Evolutionary conservation across 2,329 filamentous ascomycete genomes (phyloP), one percentile per base, ranked within the genome.

Genomic region (Microdochium paspali): DNA sequence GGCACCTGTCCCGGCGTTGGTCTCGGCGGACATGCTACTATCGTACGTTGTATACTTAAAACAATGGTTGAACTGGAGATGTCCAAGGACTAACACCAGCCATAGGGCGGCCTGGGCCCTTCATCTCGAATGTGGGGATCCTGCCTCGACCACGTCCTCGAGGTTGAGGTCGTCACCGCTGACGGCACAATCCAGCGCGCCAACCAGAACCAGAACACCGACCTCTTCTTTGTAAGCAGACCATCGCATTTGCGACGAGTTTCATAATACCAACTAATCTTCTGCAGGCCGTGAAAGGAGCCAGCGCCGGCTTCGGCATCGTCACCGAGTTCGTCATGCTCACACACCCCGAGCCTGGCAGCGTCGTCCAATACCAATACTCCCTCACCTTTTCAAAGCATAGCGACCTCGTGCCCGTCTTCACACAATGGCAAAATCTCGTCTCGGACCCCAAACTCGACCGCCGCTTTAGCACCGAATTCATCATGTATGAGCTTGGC

Each of bases 1-100:
- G 79, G 79, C 10, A 74, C 76, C 1, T 82, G 79, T 49, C 77
- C 78, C 0, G 71, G 71, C 5, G 77, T 82, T 10, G 78, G 78
- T 5, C 68, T 79, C 10, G 78, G 77, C 30, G 78, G 78, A 0
- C 77, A 82, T 54, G 71, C 76, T 3, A 79, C 76, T 2, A 74
- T 78, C 48, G 74, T 76, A 53, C 54, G 70, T 9, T 20, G 20
- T 20, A 60, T 10, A 13, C 20, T 7, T 13, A 15, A 10, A n/a
- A 25, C 21, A n/a, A 23, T 21, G 2, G 20, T 12, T 15, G 13
- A 10, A 3, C 7, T 20, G 51, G 51, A 46, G 53, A 42, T 47
- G 1, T 13, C 40, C 42, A 49, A 24, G 26, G 15, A 51, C 58
- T 52, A 21, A 45, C 45, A 44, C 26, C 10, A 21, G 10, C 13